Conservation (phyloP, 116 monocot species). For the Papilionanthe hybrid region DNA sequence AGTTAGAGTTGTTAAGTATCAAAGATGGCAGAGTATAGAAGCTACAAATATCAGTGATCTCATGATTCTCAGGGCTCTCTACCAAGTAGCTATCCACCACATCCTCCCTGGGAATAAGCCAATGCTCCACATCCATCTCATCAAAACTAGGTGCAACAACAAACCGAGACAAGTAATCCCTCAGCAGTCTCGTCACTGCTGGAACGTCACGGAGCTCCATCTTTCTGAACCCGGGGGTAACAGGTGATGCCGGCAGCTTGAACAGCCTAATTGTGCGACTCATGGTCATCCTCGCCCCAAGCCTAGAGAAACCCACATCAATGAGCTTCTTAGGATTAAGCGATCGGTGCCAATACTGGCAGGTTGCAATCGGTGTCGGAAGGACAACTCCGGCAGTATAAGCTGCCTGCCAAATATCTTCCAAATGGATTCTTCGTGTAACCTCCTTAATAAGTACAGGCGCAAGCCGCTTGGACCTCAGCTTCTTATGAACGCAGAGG, state of each 20-base stretch:
- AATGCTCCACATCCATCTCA: constrained; percentile 50
- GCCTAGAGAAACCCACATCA: constrained; percentile 49
- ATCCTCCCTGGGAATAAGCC: constrained; percentile 36
- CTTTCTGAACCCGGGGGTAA: constrained; percentile 40
- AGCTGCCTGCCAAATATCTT: constrained; percentile 52
- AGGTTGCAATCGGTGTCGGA: constrained; percentile 46
- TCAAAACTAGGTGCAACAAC: constrained; percentile 42
- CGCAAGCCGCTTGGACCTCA: constrained; percentile 49
- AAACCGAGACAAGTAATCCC: constrained; percentile 31
- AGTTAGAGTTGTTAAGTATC: constrained; percentile 39
- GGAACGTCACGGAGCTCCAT: constrained; percentile 51
- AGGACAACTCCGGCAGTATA: constrained; percentile 53
- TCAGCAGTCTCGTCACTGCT: constrained; percentile 35
- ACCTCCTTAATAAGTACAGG: constrained; percentile 56
- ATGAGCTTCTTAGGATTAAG: constrained; percentile 56
- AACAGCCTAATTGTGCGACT: constrained; percentile 47
- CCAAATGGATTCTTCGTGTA: constrained; percentile 45
- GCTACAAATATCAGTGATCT: constrained; percentile 52
- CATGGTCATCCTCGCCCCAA: constrained; percentile 55
- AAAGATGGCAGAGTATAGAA: constrained; percentile 44
- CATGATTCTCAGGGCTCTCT: constrained; percentile 39
- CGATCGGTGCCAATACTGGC: constrained; percentile 52
- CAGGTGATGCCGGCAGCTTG: constrained; percentile 29
- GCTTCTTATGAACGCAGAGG: constrained; percentile 57
- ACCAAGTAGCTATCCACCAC: constrained; percentile 51